Conservation (phyloP, 805 yeast genomes). For the Starmerella ratchasimensis region DNA sequence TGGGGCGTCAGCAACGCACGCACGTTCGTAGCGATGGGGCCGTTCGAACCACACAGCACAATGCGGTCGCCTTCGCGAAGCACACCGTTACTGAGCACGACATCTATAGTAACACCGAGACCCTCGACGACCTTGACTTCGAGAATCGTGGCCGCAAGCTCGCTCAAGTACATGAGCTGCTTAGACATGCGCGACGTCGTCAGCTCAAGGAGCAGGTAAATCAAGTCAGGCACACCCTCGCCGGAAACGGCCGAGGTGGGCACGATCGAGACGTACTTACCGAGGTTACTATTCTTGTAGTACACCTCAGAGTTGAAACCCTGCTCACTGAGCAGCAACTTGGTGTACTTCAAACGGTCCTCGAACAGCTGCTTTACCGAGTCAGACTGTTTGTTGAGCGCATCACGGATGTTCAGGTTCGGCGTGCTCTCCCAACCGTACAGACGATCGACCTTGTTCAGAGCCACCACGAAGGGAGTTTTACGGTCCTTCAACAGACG, state of each 20-base stretch:
- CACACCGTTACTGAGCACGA: constrained; percentile 91
- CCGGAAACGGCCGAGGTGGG: constrained; percentile 99
- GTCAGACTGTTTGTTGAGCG: constrained; percentile 64
- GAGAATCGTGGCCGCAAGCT: constrained; percentile 87
- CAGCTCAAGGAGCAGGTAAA: constrained; percentile 85
- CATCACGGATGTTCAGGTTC: constrained; percentile 91
- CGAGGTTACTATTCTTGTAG: constrained; percentile 84
- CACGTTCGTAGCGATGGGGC: constrained; percentile 92
- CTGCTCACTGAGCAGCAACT: constrained; percentile 89
- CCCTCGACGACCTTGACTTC: constrained; percentile 98
- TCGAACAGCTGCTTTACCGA: constrained; percentile 88
- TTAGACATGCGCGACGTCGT: constrained; percentile 98
- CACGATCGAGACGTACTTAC: constrained; percentile 88
- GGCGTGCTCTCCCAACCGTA: constrained; percentile 88
- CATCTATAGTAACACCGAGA: constrained; percentile 97
- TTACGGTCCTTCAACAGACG: constrained; percentile 85
- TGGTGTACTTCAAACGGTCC: constrained; percentile 70
- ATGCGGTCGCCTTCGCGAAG: constrained; percentile 89
- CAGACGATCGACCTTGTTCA: constrained; percentile 93
- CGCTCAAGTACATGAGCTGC: constrained; percentile 88
- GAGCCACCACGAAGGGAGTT: constrained; percentile 95
- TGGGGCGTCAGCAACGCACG: constrained; percentile 96
- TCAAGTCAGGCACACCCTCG: constrained; percentile 98
- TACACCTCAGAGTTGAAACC: constrained; percentile 95
- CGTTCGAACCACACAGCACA: constrained; percentile 94